A percentile compares a stretch with the other conserved stretches of the same genome.
Evolutionary conservation across 2,329 filamentous ascomycete genomes (phyloP).

Genomic region (Didymella lethalis): DNA sequence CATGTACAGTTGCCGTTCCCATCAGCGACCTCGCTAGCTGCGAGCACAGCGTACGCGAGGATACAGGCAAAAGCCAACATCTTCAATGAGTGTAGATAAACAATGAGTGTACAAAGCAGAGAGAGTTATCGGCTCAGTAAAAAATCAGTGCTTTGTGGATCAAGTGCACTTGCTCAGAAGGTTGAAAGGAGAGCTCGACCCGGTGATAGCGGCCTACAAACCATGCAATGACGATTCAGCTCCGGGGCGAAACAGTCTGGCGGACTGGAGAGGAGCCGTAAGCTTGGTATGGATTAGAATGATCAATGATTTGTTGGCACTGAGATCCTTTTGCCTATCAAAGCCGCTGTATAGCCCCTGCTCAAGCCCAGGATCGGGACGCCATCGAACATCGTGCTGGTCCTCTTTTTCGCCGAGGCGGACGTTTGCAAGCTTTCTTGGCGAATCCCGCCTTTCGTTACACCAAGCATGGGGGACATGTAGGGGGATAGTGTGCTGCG

Average conservation of each 20-base stretch:
- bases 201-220: conserved; percentile 7
- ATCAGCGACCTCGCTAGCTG: conserved; percentile 29
- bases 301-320: conserved; percentile 13
- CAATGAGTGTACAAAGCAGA: not conserved
- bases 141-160: not conserved
- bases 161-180: not conserved
- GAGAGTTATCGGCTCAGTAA: not conserved
- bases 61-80: conserved; percentile 26
- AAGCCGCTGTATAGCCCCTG: conserved; percentile 2
- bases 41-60: conserved; percentile 26
- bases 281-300: conserved; percentile 4
- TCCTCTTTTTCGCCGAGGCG: conserved; percentile 4
- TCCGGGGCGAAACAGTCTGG: not conserved
- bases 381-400: not conserved
- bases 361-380: conserved; percentile 2
- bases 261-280: conserved; percentile 17
- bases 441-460: not conserved
- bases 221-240: conserved; percentile 3
- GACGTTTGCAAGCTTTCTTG: conserved; percentile 10
- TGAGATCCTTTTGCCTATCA: conserved; percentile 7
- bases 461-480: not conserved
- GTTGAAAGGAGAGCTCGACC: not conserved
- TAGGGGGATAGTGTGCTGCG: conserved; percentile 4
- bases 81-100: conserved; percentile 23
- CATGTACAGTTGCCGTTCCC: conserved; percentile 53